These are phyloP conservation scores for Fusarium pininemorale DNA, from an alignment of 2,329 filamentous ascomycete species.

Conservation along the genomic window DNA sequence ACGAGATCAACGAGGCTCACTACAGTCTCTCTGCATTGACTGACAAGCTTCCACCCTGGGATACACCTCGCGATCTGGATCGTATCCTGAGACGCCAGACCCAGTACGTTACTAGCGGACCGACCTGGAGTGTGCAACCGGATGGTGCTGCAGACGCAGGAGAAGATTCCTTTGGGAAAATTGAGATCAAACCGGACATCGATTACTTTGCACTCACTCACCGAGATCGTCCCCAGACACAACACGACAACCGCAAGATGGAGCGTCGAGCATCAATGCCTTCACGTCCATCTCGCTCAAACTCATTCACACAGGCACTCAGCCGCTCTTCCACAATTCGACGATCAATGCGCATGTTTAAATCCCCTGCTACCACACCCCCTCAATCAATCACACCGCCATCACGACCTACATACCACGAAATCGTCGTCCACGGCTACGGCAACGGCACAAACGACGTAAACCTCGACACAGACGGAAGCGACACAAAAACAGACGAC, in stretches of 20 bases:
- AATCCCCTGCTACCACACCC: constrained; percentile 29
- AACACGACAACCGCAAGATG: constrained; percentile 6
- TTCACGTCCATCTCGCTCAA: constrained; percentile 42
- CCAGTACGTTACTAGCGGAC: constrained; percentile 32
- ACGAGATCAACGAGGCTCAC: constrained; percentile 64
- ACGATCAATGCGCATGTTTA: constrained; percentile 47
- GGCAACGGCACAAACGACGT: constrained; percentile 61
- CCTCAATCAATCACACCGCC: constrained; percentile 25
- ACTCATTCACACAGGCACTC: constrained; percentile 44
- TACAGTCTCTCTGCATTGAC: constrained; percentile 65
- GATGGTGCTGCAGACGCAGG: background rate
- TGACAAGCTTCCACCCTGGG: constrained; percentile 58
- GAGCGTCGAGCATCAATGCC: constrained; percentile 32
- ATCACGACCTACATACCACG: constrained; percentile 50
- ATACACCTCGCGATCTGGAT: constrained; percentile 43
- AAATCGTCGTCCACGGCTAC: constrained; percentile 64
- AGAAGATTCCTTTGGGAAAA: constrained; percentile 19
- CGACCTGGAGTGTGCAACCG: constrained; percentile 15
- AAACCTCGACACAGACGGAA: constrained; percentile 33
- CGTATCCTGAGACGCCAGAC: constrained; percentile 44
- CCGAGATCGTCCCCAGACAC: constrained; percentile 29
- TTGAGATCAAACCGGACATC: constrained; percentile 64
- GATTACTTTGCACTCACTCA: constrained; percentile 62
- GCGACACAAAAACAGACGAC: constrained; percentile 37
- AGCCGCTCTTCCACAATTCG: constrained; percentile 48